phyloP scores from a whole-genome alignment of 192 early-diverging fungal species.

The Entophlyctis luteolus region DNA sequence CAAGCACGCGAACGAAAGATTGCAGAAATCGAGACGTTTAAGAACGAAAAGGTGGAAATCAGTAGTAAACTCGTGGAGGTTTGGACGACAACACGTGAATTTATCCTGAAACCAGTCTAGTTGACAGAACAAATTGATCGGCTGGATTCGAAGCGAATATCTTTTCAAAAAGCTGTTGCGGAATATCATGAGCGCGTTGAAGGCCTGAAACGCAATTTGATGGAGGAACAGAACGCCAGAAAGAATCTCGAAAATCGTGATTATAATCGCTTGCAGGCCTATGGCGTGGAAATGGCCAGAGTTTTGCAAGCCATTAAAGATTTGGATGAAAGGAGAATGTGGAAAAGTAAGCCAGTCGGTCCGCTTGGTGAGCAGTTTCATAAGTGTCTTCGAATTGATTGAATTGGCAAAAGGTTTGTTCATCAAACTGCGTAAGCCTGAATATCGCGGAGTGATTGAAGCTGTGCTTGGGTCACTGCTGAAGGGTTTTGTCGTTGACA shows the following conservation, averaged over 20 bases:
- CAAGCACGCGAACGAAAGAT: constrained; percentile 40
- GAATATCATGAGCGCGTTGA: constrained; percentile 32
- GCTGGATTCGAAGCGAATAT: constrained; percentile 16
- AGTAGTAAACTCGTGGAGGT: too few species aligned
- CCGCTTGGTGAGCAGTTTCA: constrained; percentile 52
- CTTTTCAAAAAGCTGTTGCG: constrained; percentile 21
- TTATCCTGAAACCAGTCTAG: too few species aligned
- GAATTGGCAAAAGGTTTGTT: constrained; percentile 21
- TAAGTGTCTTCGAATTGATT: not conserved
- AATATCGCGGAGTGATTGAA: constrained; percentile 34
- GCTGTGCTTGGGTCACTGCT: constrained; percentile 28
- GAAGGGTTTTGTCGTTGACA: constrained; percentile 36
- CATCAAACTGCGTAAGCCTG: constrained; percentile 32
- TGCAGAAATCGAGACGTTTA: constrained; percentile 35
- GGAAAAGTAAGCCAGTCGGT: constrained; percentile 60
- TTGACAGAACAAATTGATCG: constrained; percentile 20
- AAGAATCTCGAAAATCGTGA: constrained; percentile 55
- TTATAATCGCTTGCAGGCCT: constrained; percentile 67
- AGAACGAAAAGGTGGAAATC: constrained; percentile 31
- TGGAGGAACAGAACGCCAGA: constrained; percentile 33
- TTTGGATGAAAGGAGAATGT: constrained; percentile 67
- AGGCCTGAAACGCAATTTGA: constrained; percentile 20
- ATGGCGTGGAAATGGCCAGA: constrained; percentile 73
- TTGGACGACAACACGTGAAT: too few species aligned
- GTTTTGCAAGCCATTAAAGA: constrained; percentile 68